Percentiles rank a stretch among this genome's conserved stretches.
Evolutionary conservation across 257 asterid genomes (phyloP).

Genomic region (Leonotis leonurus): DNA sequence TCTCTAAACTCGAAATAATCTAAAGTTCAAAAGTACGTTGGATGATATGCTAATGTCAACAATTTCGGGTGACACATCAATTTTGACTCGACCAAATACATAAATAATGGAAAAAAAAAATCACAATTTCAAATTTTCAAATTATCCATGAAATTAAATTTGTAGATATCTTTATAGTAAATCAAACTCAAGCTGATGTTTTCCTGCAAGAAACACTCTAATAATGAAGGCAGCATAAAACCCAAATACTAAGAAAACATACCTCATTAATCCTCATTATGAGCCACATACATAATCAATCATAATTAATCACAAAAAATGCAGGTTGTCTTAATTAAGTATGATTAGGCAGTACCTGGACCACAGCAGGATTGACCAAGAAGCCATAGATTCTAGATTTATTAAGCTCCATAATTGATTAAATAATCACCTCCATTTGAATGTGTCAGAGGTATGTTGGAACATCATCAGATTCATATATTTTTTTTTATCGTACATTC

Average conservation of each 20-base stretch:
- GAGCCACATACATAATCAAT: conserved; percentile 12
- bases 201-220: conserved; percentile 13
- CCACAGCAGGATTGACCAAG: conserved; percentile 30
- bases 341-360: conserved; percentile 2
- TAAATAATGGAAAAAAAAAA: too few relatives aligned
- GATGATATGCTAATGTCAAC: too few relatives aligned
- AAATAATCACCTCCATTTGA: conserved; percentile 27
- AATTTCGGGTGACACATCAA: too few relatives aligned
- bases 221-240: conserved; percentile 14
- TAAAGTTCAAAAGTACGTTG: too few relatives aligned
- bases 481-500: not conserved
- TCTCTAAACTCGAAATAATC: too few relatives aligned
- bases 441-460: conserved; percentile 27
- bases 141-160: too few relatives aligned
- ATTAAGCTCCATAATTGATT: not conserved
- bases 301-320: conserved; percentile 16
- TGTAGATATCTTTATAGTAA: too few relatives aligned
- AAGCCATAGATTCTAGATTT: conserved; percentile 18
- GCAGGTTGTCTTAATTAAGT: conserved; percentile 13
- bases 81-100: too few relatives aligned
- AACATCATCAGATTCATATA: conserved; percentile 20
- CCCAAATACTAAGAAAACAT: conserved; percentile 18
- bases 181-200: not conserved
- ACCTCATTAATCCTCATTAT: conserved; percentile 11
- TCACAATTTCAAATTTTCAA: too few relatives aligned